Base-by-base conservation (phyloP, 2,329 filamentous ascomycete species). In the Microdochium nivale region DNA sequence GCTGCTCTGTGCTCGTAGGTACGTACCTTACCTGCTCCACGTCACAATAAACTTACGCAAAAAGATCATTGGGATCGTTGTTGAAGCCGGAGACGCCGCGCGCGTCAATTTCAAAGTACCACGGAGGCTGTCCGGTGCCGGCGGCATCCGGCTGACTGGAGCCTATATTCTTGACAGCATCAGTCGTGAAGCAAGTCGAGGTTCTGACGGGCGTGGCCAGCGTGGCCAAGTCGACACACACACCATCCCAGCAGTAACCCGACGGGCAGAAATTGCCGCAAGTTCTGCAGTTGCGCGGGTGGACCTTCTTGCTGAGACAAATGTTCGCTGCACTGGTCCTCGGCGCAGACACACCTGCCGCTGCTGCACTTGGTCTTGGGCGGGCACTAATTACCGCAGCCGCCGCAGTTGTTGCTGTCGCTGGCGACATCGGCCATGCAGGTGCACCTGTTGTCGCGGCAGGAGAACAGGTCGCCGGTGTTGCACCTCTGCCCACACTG, bases 341-440 rank as follows among this genome's bases (percentile, higher is more conserved):
- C 47, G 48, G 52, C 46, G 37, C 54, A 56, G n/a, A 46, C 32
- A 19, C 54, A 56, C 2, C 19, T 9, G 10, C 51, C 52, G 11
- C 30, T 24, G 19, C 25, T 40, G 48, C 54, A 56, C 40, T 56
- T 53, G 23, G 54, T 54, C 44, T 52, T 44, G 21, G 21, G 47
- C 4, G 53, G 53, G 47, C 54, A 56, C 30, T 16, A 25, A 25
- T 49, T 44, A 33, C 54, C 54, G 19, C 54, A 56, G 25, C 47
- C 54, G 33, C 54, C 54, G 49, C 54, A 56, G 52, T 56, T 56
- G 25, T 52, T 52, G 43, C 33, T 50, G 32, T 56, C 53, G n/a
- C 48, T 53, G 35, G 4, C 7, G 7, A 37, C 33, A 14, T 21
- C 35, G 21, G 33, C 37, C 2, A 25, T 46, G 13, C 40, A 14